These are phyloP conservation scores for Geotrichum carabidarum DNA, from an alignment of 1,139 yeast species.

Conservation along the genomic window DNA sequence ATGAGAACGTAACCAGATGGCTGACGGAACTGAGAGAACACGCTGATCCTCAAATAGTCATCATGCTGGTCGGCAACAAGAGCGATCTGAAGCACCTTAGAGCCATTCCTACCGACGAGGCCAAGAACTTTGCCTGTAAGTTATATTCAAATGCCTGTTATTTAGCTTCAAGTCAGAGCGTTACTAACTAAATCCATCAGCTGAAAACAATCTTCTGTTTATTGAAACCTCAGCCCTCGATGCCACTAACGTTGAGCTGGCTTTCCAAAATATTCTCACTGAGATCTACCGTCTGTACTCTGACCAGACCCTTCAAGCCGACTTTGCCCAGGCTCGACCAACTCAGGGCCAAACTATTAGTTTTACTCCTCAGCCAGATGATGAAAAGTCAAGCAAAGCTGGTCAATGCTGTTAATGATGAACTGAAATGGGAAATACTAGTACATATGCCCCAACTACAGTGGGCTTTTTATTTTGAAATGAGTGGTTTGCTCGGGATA, in stretches of 20 bases:
- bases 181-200: slow-evolving; percentile 18
- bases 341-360: slow-evolving; percentile 82
- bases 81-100: slow-evolving; percentile 92
- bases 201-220: slow-evolving; percentile 84
- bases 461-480: too few relatives aligned
- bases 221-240: slow-evolving; percentile 97
- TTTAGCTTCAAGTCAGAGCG: too few relatives aligned
- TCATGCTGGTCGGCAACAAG: slow-evolving; percentile 94
- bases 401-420: slow-evolving; percentile 44
- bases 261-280: slow-evolving; percentile 86
- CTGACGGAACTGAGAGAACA: slow-evolving; percentile 90
- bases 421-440: too few relatives aligned
- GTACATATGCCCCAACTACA: too few relatives aligned
- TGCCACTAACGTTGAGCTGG: slow-evolving; percentile 89
- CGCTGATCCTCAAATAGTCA: slow-evolving; percentile 94
- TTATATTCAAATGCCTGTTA: not conserved
- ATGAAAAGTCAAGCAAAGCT: slow-evolving; percentile 62
- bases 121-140: slow-evolving; percentile 71
- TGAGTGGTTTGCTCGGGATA: too few relatives aligned
- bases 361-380: slow-evolving; percentile 90
- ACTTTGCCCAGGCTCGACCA: slow-evolving; percentile 47
- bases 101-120: slow-evolving; percentile 97
- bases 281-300: slow-evolving; percentile 87
- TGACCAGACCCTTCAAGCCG: slow-evolving; percentile 41
- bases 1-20: slow-evolving; percentile 94